Evolutionary conservation across 139 green algal genomes (phyloP).

Genomic region (Haematococcus lacustris): DNA sequence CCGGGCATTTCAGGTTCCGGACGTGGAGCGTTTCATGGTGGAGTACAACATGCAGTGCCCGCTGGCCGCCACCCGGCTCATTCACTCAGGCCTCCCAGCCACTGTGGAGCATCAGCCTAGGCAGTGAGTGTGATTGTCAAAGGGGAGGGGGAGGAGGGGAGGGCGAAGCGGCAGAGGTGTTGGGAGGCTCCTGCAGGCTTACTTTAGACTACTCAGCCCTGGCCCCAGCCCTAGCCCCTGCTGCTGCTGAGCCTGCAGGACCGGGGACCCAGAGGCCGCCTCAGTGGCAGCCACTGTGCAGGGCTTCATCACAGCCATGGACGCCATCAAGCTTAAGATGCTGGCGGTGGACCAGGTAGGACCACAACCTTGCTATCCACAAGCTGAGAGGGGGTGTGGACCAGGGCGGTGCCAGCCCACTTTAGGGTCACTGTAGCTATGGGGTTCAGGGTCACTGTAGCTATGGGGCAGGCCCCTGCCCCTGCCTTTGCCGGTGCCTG

Average conservation of each 20-base stretch:
- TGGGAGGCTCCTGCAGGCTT: background rate
- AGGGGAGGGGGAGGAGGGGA: too few relatives aligned
- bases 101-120: constrained; percentile 65
- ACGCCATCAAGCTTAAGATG: constrained; percentile 87
- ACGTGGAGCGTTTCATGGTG: constrained; percentile 81
- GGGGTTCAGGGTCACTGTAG: background rate
- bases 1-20: constrained; percentile 57
- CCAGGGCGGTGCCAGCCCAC: background rate
- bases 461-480: background rate
- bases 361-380: too few relatives aligned
- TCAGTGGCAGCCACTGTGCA: constrained; percentile 78
- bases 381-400: background rate
- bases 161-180: too few relatives aligned
- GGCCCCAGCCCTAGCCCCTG: too few relatives aligned
- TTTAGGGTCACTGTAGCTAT: background rate
- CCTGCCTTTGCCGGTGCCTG: background rate
- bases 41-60: constrained; percentile 95
- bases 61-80: constrained; percentile 69
- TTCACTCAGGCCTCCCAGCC: constrained; percentile 76
- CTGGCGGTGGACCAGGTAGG: constrained; percentile 87
- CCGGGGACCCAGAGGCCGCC: constrained; percentile 23
- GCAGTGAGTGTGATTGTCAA: too few relatives aligned
- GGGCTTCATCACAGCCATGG: constrained; percentile 94
- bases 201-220: background rate
- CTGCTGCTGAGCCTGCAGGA: background rate